These are phyloP conservation scores for Glutinoglossum americanum DNA, from an alignment of 495 filamentous ascomycete species.

Conservation along the genomic window DNA sequence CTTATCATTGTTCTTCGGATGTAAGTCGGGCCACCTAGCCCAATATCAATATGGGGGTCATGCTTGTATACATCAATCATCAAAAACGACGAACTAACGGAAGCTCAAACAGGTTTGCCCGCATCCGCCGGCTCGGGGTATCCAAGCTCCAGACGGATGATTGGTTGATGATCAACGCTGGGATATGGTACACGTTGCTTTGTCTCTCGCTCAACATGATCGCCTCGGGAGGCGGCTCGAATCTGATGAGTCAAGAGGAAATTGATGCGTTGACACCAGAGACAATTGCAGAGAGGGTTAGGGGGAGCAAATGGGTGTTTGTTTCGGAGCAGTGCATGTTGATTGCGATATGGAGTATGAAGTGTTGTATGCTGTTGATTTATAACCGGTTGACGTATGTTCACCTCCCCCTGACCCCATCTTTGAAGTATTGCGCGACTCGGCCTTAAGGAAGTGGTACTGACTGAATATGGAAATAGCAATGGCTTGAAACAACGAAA, in stretches of 20 bases:
- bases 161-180: constrained; percentile 27
- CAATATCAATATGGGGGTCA: no score
- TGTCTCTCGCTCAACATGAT: constrained; percentile 29
- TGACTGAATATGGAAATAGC: neutral
- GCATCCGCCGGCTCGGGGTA: constrained; percentile 25
- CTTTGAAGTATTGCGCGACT: no score
- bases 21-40: constrained; percentile 22
- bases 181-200: constrained; percentile 32
- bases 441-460: neutral
- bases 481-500: constrained; percentile 3
- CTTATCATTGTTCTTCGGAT: constrained; percentile 22
- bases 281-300: constrained; percentile 21
- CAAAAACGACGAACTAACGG: neutral
- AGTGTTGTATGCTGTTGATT: constrained; percentile 33
- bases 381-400: constrained; percentile 27
- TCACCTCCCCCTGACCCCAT: neutral
- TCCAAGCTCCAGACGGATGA: constrained; percentile 27
- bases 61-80: no score
- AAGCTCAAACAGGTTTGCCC: constrained; percentile 19
- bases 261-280: constrained; percentile 17
- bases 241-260: constrained; percentile 26
- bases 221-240: constrained; percentile 29
- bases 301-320: constrained; percentile 34
- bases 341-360: constrained; percentile 27
- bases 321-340: constrained; percentile 32